These are phyloP conservation scores for Sphagnum tenellum DNA, from an alignment of 225 moss, liverwort and hornwort species.

Conservation along the genomic window DNA sequence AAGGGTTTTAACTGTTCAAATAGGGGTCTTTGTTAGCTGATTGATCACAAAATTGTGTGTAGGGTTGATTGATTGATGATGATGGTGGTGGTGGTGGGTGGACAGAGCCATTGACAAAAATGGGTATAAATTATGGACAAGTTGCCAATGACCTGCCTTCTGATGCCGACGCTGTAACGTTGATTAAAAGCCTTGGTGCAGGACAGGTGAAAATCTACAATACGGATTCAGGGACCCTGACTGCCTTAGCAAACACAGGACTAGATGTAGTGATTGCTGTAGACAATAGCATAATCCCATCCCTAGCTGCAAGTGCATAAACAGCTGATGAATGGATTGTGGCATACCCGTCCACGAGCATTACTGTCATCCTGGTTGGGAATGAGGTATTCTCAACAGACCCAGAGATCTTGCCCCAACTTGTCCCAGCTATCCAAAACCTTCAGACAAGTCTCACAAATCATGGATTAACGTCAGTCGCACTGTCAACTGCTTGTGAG, in stretches of 20 bases:
- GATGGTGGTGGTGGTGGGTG: too few species aligned
- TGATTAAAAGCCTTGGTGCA: conserved; percentile 22
- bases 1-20: too few species aligned
- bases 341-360: conserved; percentile 41
- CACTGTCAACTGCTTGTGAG: conserved; percentile 38
- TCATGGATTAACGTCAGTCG: conserved; percentile 18
- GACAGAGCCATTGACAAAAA: conserved; percentile 24
- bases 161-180: conserved; percentile 11
- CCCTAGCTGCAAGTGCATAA: conserved; percentile 3
- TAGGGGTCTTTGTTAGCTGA: too few species aligned
- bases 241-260: conserved; percentile 31
- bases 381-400: conserved; percentile 31
- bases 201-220: conserved; percentile 42
- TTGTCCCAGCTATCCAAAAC: conserved; percentile 44
- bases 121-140: conserved; percentile 40
- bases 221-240: conserved; percentile 33
- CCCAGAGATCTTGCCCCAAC: conserved; percentile 27
- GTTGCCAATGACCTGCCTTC: conserved; percentile 28
- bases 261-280: conserved; percentile 36
- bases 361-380: conserved; percentile 35
- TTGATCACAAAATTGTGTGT: too few species aligned
- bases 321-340: conserved; percentile 39
- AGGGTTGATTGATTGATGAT: too few species aligned
- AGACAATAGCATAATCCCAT: conserved; percentile 21
- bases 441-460: conserved; percentile 19